These are phyloP conservation scores for Cladosporium oxysporum DNA, from an alignment of 2,329 filamentous ascomycete species.

Conservation along the genomic window DNA sequence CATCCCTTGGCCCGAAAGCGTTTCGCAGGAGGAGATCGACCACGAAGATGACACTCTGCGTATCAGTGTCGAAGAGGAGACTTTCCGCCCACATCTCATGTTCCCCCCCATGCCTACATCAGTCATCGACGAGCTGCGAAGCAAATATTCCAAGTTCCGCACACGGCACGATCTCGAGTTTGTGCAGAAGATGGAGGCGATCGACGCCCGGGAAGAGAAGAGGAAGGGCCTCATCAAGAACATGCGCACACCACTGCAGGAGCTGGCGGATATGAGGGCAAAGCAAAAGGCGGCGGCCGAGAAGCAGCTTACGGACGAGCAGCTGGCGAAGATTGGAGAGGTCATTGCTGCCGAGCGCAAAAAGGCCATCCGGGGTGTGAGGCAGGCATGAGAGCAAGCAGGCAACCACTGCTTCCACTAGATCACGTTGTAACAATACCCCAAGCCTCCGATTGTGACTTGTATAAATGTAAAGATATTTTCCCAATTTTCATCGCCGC, in stretches of 20 bases:
- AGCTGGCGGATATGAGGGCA: conserved; percentile 43
- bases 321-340: conserved; percentile 63
- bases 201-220: conserved; percentile 54
- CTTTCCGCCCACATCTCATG: conserved; percentile 77
- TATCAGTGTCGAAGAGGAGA: conserved; percentile 71
- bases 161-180: conserved; percentile 78
- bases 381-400: neutral
- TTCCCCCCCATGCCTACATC: conserved; percentile 73
- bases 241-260: conserved; percentile 52
- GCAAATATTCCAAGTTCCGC: conserved; percentile 79
- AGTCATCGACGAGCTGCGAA: conserved; percentile 84
- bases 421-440: conserved; percentile 12
- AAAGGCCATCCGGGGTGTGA: conserved; percentile 10
- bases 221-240: conserved; percentile 42
- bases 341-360: conserved; percentile 37
- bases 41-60: conserved; percentile 70
- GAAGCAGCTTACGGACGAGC: conserved; percentile 86
- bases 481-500: neutral
- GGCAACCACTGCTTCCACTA: neutral
- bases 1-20: conserved; percentile 73
- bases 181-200: conserved; percentile 62
- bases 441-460: conserved; percentile 9
- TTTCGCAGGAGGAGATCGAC: conserved; percentile 52
- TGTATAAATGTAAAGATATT: conserved; percentile 18
- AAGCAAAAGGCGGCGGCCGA: conserved; percentile 83